A percentile compares a stretch with the other conserved stretches of the same genome.
phyloP scores from a whole-genome alignment of 2,329 filamentous ascomycete species.

The Penicillium sp. region DNA sequence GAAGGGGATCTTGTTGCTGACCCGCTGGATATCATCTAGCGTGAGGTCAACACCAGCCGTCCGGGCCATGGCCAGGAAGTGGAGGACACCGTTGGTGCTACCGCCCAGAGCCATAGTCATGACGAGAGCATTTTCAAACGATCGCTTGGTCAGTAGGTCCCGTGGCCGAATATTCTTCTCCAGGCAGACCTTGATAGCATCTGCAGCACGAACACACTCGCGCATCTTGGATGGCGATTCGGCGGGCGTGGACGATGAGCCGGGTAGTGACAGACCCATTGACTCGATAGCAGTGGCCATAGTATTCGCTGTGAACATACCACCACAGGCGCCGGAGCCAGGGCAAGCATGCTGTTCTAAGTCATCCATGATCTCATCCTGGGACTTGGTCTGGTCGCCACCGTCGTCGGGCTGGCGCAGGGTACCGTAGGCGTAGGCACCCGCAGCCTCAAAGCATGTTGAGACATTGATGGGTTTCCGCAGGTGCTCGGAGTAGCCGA shows the following conservation, averaged over 20 bases:
- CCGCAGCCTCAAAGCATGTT: constrained; percentile 78
- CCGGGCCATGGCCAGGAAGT: constrained; percentile 83
- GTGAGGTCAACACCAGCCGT: constrained; percentile 69
- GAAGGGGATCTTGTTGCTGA: constrained; percentile 74
- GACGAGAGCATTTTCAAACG: constrained; percentile 81
- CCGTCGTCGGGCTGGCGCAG: constrained; percentile 61
- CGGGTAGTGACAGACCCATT: constrained; percentile 73
- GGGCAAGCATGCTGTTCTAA: constrained; percentile 72
- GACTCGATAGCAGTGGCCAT: constrained; percentile 87
- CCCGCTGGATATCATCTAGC: constrained; percentile 72
- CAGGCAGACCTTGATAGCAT: constrained; percentile 70
- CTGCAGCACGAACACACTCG: constrained; percentile 72
- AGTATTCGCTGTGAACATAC: constrained; percentile 92
- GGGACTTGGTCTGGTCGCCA: constrained; percentile 55
- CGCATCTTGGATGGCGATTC: constrained; percentile 73
- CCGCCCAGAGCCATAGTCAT: constrained; percentile 89
- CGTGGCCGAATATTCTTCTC: constrained; percentile 71
- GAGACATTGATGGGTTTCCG: constrained; percentile 76
- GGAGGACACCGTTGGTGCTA: constrained; percentile 78
- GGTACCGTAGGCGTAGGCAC: constrained; percentile 68
- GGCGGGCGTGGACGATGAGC: constrained; percentile 75
- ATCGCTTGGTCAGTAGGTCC: constrained; percentile 67
- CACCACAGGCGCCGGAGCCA: constrained; percentile 70
- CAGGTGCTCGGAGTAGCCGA: constrained; percentile 70
- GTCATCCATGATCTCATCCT: constrained; percentile 73